Conservation (phyloP, 1,284 basidiomycete genomes). For the Mycena sp. region DNA sequence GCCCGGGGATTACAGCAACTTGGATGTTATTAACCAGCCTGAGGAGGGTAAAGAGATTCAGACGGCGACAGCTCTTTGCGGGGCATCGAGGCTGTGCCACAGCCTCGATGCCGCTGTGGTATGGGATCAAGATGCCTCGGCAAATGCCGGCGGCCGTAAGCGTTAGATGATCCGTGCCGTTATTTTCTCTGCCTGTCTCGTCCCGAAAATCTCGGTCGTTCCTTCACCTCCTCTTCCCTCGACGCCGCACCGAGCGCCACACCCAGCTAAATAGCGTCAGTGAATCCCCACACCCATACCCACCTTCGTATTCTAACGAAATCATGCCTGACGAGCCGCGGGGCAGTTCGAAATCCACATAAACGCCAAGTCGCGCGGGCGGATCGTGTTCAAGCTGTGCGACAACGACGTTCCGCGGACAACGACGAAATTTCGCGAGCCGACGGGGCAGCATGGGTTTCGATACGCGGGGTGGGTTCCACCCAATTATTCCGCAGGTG, state of each 20-base stretch:
- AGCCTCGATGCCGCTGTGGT: too few relatives aligned
- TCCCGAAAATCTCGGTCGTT: too few relatives aligned
- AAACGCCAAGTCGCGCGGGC: constrained; percentile 61
- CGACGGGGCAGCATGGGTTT: constrained; percentile 77
- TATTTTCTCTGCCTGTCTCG: too few relatives aligned
- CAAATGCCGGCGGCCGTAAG: too few relatives aligned
- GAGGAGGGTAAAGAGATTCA: too few relatives aligned
- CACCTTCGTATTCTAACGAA: constrained; percentile 6
- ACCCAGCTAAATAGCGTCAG: background rate
- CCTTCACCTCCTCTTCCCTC: constrained; percentile 24
- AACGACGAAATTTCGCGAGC: constrained; percentile 89
- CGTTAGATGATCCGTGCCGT: too few relatives aligned
- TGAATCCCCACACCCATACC: too few relatives aligned
- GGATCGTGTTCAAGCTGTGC: constrained; percentile 88
- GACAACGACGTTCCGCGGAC: constrained; percentile 80
- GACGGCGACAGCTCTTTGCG: too few relatives aligned
- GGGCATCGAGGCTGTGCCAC: too few relatives aligned
- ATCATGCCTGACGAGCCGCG: background rate
- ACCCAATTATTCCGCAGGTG: constrained; percentile 80
- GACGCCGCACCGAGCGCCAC: constrained; percentile 3
- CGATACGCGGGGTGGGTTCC: constrained; percentile 79
- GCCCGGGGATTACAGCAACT: too few relatives aligned
- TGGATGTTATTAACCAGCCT: too few relatives aligned
- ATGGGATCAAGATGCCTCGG: too few relatives aligned
- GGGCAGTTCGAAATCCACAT: constrained; percentile 84